A percentile compares a stretch with the other conserved stretches of the same genome.
phyloP scores from a whole-genome alignment of 176 grass and related monocot genomes.

The Bromus sterilis region DNA sequence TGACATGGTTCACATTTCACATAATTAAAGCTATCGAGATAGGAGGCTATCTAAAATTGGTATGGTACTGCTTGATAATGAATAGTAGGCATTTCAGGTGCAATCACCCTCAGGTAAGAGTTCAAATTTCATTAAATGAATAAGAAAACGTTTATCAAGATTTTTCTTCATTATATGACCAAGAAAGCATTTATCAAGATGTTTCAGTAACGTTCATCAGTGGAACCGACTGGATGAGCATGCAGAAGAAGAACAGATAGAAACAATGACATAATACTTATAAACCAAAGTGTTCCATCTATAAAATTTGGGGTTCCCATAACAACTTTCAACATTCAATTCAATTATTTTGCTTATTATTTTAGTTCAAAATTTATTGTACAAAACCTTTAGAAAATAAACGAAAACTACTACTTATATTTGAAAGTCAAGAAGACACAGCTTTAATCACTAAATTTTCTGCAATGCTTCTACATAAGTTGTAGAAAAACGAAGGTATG shows the following conservation, averaged over 20 bases:
- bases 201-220: conserved; percentile 2
- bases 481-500: background rate
- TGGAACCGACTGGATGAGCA: background rate
- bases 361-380: background rate
- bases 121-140: background rate
- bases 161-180: background rate
- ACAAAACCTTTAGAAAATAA: background rate
- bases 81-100: background rate
- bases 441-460: background rate
- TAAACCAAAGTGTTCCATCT: background rate
- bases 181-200: background rate
- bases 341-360: background rate
- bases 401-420: background rate
- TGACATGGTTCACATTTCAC: background rate
- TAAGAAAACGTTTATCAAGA: background rate
- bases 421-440: background rate
- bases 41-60: background rate
- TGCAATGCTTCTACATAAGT: background rate
- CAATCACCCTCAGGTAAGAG: background rate
- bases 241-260: background rate
- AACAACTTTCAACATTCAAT: background rate
- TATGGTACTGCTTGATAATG: background rate
- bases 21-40: background rate
- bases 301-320: background rate
- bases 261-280: background rate